phyloP scores from a whole-genome alignment of 2,329 filamentous ascomycete species.

The Penicillium glabrum region DNA sequence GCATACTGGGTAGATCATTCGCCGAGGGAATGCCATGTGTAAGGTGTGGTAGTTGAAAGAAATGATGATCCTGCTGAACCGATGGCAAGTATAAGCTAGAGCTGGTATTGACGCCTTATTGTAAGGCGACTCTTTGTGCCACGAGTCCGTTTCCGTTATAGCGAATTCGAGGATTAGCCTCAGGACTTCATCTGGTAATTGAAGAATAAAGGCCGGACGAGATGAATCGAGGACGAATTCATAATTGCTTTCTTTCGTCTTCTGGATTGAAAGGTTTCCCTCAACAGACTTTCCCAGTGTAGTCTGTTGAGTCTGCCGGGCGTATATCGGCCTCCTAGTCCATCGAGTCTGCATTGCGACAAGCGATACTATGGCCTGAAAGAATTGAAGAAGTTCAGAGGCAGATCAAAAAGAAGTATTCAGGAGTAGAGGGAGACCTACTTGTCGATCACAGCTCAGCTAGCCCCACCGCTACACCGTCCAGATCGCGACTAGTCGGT shows the following conservation, averaged over 20 bases:
- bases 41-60: not conserved
- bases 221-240: not conserved
- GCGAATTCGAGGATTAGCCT: not conserved
- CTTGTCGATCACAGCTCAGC: not conserved
- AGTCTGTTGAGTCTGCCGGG: not conserved
- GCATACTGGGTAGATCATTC: not conserved
- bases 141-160: not conserved
- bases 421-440: not conserved
- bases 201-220: not conserved
- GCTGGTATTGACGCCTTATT: not conserved
- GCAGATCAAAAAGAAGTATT: not conserved
- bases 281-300: not conserved
- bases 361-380: not conserved
- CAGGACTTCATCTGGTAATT: not conserved
- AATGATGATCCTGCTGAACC: not conserved
- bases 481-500: not conserved
- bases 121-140: not conserved
- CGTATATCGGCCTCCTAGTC: not conserved
- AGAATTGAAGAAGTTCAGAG: not conserved
- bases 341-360: not conserved
- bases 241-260: not conserved
- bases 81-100: not conserved
- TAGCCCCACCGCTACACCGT: not conserved
- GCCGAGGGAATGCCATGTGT: not conserved
- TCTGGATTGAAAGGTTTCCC: not conserved